A percentile compares a stretch with the other conserved stretches of the same genome.
Conservation (phyloP, 2,329 filamentous ascomycete species). For the Penicillium sp. region DNA sequence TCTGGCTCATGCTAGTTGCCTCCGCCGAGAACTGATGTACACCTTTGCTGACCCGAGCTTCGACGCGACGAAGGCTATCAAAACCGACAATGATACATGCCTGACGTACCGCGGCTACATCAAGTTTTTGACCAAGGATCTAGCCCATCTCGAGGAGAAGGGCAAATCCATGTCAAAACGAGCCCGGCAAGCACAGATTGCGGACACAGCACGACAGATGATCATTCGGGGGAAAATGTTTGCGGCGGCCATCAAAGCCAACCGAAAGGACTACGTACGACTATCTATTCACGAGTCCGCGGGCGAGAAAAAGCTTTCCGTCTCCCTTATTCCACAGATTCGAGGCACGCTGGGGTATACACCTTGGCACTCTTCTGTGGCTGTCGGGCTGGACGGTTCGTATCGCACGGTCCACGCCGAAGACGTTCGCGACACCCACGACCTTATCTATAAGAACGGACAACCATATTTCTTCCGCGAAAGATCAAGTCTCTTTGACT, state of each 20-base stretch:
- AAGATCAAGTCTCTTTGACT: conserved; percentile 48
- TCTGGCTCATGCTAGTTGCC: conserved; percentile 27
- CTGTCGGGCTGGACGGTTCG: conserved; percentile 30
- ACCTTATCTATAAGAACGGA: conserved; percentile 49
- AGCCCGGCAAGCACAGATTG: conserved; percentile 19
- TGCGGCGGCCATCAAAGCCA: conserved; percentile 29
- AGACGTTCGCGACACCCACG: conserved; percentile 38
- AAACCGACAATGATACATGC: conserved; percentile 30
- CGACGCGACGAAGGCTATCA: conserved; percentile 27
- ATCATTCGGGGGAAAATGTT: conserved; percentile 32
- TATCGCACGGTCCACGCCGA: conserved; percentile 29
- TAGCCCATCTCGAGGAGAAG: conserved; percentile 21
- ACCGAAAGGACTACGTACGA: conserved; percentile 31
- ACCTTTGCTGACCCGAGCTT: conserved; percentile 29
- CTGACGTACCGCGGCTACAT: conserved; percentile 33
- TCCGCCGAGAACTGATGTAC: conserved; percentile 29
- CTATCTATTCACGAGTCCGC: conserved; percentile 33
- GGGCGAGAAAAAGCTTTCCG: conserved; percentile 29
- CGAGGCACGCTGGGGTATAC: conserved; percentile 27
- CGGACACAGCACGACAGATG: conserved; percentile 27
- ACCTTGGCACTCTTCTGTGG: conserved; percentile 40
- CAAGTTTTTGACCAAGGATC: conserved; percentile 30
- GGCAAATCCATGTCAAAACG: conserved; percentile 19
- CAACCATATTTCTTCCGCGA: conserved; percentile 54
- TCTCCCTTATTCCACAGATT: conserved; percentile 27